Percentiles rank a stretch among this genome's conserved stretches.
phyloP scores from a whole-genome alignment of 2,329 filamentous ascomycete genomes.

The Fusarium nisikadoi region DNA sequence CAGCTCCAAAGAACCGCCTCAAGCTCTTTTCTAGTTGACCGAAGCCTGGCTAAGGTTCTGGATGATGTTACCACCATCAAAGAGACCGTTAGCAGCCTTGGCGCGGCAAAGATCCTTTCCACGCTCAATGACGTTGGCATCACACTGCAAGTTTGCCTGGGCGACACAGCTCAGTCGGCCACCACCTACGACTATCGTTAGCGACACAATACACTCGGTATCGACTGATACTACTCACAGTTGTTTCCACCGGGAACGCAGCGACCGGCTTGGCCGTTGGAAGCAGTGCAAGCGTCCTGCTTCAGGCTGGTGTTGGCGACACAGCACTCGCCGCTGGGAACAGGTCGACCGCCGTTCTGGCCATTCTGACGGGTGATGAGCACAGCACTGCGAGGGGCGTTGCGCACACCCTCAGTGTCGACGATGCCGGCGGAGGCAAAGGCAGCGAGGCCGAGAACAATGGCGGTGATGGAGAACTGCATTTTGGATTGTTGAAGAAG shows the following conservation, averaged over 20 bases:
- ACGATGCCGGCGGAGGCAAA: constrained; percentile 7
- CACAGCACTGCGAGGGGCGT: constrained; percentile 8
- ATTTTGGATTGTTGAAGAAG: neutral
- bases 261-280: neutral
- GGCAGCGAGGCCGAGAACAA: constrained; percentile 17
- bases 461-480: constrained; percentile 14
- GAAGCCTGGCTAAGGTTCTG: constrained; percentile 8
- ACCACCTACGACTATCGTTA: neutral
- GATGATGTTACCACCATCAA: constrained; percentile 8
- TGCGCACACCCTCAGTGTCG: constrained; percentile 8
- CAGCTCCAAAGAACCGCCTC: rapidly evolving
- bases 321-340: constrained; percentile 7
- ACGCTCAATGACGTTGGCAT: neutral
- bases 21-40: neutral
- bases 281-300: constrained; percentile 13
- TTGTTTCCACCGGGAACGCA: constrained; percentile 16
- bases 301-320: constrained; percentile 21
- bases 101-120: constrained; percentile 17
- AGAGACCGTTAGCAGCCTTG: neutral
- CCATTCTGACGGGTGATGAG: neutral
- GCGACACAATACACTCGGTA: neutral
- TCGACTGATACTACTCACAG: neutral
- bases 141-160: constrained; percentile 9
- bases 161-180: constrained; percentile 4
- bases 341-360: constrained; percentile 12